phyloP scores from a whole-genome alignment of 2,329 filamentous ascomycete species.

The Mariannaea elegans region DNA sequence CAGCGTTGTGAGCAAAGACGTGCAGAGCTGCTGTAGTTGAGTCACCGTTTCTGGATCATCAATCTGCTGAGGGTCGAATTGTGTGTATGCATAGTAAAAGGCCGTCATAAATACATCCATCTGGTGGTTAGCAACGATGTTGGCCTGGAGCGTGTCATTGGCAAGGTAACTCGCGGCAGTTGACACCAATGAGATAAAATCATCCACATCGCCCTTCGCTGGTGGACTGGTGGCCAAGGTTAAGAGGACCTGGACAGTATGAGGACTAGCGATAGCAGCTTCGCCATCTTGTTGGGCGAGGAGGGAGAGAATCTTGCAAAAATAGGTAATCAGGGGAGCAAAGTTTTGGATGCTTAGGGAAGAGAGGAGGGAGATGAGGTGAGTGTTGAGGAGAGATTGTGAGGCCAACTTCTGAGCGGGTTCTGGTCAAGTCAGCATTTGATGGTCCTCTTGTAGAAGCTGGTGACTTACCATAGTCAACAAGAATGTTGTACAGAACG shows the following conservation, averaged over 20 bases:
- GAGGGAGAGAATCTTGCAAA: conserved; percentile 66
- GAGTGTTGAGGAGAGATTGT: conserved; percentile 58
- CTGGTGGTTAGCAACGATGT: conserved; percentile 52
- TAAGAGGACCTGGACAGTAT: conserved; percentile 60
- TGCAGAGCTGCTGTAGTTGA: conserved; percentile 59
- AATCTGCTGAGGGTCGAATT: conserved; percentile 49
- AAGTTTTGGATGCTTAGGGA: conserved; percentile 54
- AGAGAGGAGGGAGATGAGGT: conserved; percentile 59
- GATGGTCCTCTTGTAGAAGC: background rate
- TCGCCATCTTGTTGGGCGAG: conserved; percentile 64
- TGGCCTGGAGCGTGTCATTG: conserved; percentile 59
- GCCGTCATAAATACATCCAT: conserved; percentile 56
- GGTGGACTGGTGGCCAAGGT: conserved; percentile 54
- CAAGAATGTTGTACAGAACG: conserved; percentile 69
- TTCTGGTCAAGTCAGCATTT: conserved; percentile 49
- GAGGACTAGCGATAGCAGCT: conserved; percentile 51
- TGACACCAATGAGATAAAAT: conserved; percentile 61
- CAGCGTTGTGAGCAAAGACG: conserved; percentile 59
- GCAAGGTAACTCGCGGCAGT: conserved; percentile 66
- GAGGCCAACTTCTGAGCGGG: conserved; percentile 66
- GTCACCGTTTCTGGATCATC: conserved; percentile 56
- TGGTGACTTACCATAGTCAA: conserved; percentile 64
- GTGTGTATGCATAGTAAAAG: conserved; percentile 58
- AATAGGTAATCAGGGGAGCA: conserved; percentile 57
- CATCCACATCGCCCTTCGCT: conserved; percentile 58